A percentile compares a stretch with the other conserved stretches of the same genome.
Evolutionary conservation across 306 rosid species (phyloP).

Genomic region (Cajanus cajan): DNA sequence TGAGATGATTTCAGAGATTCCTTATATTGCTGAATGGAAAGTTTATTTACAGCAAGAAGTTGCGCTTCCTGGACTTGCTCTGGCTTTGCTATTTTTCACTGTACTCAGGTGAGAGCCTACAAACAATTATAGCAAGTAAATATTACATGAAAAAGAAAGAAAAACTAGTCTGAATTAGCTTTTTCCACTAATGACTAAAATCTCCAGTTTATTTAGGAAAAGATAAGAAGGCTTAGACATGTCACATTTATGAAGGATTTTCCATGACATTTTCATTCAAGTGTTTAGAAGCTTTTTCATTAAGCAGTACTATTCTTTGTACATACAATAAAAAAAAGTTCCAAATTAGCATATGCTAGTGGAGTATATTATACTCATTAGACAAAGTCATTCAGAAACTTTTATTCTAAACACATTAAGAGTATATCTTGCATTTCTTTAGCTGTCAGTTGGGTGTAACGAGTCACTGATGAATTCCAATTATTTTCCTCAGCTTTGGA

Average conservation of each 20-base stretch:
- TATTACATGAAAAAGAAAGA: not conserved
- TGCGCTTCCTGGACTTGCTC: slow-evolving; percentile 76
- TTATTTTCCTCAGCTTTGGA: slow-evolving; percentile 63
- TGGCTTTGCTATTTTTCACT: slow-evolving; percentile 77
- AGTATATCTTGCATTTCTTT: not conserved
- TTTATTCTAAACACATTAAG: not conserved
- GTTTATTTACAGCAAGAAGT: slow-evolving; percentile 75
- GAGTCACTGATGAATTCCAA: slow-evolving; percentile 19
- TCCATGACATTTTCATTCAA: not conserved
- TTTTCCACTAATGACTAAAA: not conserved
- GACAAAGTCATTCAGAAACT: not conserved
- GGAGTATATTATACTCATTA: not conserved
- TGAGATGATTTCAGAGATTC: slow-evolving; percentile 40
- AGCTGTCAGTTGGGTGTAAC: not conserved
- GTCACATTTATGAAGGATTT: not conserved
- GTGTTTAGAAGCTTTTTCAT: not conserved
- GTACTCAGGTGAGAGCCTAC: slow-evolving; percentile 68
- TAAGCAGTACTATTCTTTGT: not conserved
- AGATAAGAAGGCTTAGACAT: not conserved
- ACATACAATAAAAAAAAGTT: not conserved
- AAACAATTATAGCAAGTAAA: not conserved
- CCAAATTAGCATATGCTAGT: not conserved
- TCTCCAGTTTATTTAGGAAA: not conserved
- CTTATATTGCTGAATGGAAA: slow-evolving; percentile 71
- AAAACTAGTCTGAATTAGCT: not conserved